Evolutionary conservation across 345 rosid genomes (phyloP).

Genomic region (Camelina hispida): DNA sequence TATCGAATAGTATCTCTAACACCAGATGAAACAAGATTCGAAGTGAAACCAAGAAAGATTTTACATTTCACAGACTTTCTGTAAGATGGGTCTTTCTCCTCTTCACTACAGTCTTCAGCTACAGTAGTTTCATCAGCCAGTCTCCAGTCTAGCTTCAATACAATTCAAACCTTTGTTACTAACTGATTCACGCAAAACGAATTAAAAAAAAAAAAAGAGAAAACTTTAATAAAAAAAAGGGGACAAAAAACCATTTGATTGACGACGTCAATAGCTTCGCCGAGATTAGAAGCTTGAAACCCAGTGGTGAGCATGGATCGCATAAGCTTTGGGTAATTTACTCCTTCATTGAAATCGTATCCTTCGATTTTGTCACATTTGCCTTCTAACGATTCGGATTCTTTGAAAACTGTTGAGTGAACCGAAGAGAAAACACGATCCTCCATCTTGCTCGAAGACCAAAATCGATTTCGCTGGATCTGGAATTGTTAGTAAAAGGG

Average conservation of each 20-base stretch:
- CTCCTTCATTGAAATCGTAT: constrained; percentile 80
- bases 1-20: constrained; percentile 82
- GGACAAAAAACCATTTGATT: constrained; percentile 86
- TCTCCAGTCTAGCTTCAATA: constrained; percentile 95
- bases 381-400: constrained; percentile 74
- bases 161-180: constrained; percentile 44
- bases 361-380: constrained; percentile 70
- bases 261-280: constrained; percentile 77
- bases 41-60: constrained; percentile 94
- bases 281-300: constrained; percentile 96
- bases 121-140: constrained; percentile 66
- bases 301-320: constrained; percentile 83
- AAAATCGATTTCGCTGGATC: neutral
- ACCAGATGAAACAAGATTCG: constrained; percentile 94
- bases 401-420: constrained; percentile 74
- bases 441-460: constrained; percentile 44
- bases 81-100: constrained; percentile 65
- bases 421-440: constrained; percentile 54
- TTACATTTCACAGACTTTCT: constrained; percentile 79
- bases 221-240: neutral
- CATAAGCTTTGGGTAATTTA: constrained; percentile 63
- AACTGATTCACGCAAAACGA: constrained; percentile 8
- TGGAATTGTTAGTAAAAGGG: neutral
- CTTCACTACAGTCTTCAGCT: constrained; percentile 71
- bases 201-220: neutral